Base-by-base conservation (phyloP, 768 basidiomycete species). In the Dentipellis sp. region DNA sequence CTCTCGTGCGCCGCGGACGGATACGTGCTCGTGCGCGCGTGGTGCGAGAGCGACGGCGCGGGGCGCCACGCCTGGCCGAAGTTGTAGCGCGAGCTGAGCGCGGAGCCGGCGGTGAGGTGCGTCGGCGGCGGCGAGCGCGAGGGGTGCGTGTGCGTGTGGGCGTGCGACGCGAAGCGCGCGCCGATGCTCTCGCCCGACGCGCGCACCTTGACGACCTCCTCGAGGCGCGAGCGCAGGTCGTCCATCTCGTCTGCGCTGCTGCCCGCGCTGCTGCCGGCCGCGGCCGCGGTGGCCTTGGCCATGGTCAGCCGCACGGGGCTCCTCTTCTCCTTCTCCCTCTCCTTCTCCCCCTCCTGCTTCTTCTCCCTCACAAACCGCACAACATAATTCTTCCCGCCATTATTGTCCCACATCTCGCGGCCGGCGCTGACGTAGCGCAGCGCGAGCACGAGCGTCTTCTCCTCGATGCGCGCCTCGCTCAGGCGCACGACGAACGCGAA, bases 391-490 rank as follows among this genome's bases (percentile, higher is more conserved):
- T 75, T 67, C 1, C 86, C 85, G 22, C 63, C 67, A 66, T 97
- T 95, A 72, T 91, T 94, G 69, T 98, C 95, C 95, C 95, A 97
- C 56, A 87, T 79, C 68, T 97, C 94, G 61, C 74, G 71, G 0
- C 88, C 88, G 4, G 72, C 81, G 22, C 84, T 81, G 11, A 73
- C 68, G 63, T 88, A 93, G 54, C 90, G 74, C 48, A 97, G 70
- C 2, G 90, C 91, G 47, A 97, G 66, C 59, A 83, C 76, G 64
- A 99, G 75, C 22, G 82, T 86, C 77, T 91, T 93, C 53, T 86
- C 90, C 67, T 90, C 91, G 60, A 88, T 84, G 38, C 84, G 74
- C 50, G 93, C 72, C 65, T 97, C 94, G 58, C 82, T 81, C 10
- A 99, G 72, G 58, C 86, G 77, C 62, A 94, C 83, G 17, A 69